Conservation (phyloP, 257 asterid genomes). For the Primulina eburnea region DNA sequence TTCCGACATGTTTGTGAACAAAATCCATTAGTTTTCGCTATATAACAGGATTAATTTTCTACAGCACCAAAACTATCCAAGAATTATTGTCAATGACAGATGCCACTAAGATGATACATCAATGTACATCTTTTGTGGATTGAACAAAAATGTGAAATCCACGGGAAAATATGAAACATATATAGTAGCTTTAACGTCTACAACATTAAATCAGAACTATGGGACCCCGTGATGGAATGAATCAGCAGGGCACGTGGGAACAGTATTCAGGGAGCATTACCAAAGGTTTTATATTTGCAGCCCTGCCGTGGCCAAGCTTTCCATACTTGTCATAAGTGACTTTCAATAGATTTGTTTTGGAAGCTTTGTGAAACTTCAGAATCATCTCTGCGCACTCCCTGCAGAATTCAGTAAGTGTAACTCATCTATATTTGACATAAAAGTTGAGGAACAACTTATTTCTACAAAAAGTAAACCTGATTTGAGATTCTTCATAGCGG, state of each 20-base stretch:
- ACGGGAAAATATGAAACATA: not conserved
- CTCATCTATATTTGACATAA: conserved; percentile 3
- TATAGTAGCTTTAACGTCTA: not conserved
- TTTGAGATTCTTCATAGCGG: conserved; percentile 60
- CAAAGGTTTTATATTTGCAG: conserved; percentile 66
- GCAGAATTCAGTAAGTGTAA: conserved; percentile 25
- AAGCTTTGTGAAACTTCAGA: conserved; percentile 73
- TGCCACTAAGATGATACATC: not conserved
- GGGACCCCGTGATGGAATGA: not conserved
- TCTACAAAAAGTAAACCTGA: conserved; percentile 46
- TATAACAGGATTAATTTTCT: too few relatives aligned
- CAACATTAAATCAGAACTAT: not conserved
- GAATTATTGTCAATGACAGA: not conserved
- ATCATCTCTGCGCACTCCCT: conserved; percentile 79
- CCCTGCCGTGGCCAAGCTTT: conserved; percentile 40
- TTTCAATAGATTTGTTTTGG: conserved; percentile 52
- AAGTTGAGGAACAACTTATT: not conserved
- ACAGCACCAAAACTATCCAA: not conserved
- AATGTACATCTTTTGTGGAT: not conserved
- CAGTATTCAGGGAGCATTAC: conserved; percentile 46
- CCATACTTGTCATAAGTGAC: conserved; percentile 69
- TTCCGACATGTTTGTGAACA: too few relatives aligned
- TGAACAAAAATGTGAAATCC: not conserved
- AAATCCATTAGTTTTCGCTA: not conserved
- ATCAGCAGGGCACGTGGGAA: not conserved